Percentiles rank a stretch among this genome's conserved stretches.
phyloP scores from a whole-genome alignment of 2,329 filamentous ascomycete species.

The Talaromyces piceae region DNA sequence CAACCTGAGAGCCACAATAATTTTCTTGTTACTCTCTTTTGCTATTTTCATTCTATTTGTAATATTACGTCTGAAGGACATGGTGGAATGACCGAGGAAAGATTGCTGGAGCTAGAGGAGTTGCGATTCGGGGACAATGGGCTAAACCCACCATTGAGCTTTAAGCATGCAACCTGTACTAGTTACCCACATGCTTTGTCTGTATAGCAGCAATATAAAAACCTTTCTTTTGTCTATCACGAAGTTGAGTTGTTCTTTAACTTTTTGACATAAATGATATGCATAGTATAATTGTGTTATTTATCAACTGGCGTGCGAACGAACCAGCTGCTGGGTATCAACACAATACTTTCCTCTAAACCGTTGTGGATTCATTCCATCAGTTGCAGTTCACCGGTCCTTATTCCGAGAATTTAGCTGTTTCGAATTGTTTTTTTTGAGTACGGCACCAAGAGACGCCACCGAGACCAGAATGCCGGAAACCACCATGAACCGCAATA shows the following conservation, averaged over 20 bases:
- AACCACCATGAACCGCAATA: slow-evolving; percentile 31
- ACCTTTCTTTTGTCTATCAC: slow-evolving; percentile 7
- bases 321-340: neutral
- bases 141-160: neutral
- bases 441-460: slow-evolving; percentile 19
- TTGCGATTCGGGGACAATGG: slow-evolving; percentile 13
- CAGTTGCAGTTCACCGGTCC: neutral
- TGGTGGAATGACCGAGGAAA: neutral
- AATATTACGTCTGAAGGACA: neutral
- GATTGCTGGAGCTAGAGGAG: neutral
- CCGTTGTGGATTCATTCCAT: neutral
- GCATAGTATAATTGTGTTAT: too few species aligned
- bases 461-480: slow-evolving; percentile 30
- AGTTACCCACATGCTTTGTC: slow-evolving; percentile 3
- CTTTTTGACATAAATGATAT: too few species aligned
- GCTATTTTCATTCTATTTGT: neutral
- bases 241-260: neutral
- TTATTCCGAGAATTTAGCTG: neutral
- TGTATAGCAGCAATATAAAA: slow-evolving; percentile 11
- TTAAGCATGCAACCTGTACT: neutral
- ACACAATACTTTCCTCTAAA: neutral
- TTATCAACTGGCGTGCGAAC: too few species aligned
- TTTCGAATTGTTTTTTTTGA: neutral
- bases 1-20: neutral
- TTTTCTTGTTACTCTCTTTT: neutral